These are phyloP conservation scores for Nemania serpens DNA, from an alignment of 2,329 filamentous ascomycete genomes.

Conservation along the genomic window DNA sequence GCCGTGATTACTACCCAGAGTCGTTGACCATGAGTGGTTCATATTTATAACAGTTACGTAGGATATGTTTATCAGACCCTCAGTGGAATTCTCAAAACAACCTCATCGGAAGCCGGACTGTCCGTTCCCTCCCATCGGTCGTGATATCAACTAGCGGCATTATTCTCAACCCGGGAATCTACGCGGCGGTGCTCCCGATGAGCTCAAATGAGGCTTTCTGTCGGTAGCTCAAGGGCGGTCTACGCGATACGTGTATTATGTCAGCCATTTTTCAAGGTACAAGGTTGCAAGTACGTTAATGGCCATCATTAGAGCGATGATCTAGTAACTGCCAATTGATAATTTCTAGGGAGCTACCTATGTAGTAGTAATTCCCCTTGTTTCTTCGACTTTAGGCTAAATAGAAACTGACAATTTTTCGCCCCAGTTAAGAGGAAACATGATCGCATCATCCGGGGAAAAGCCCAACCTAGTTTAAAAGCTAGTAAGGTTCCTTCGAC, in stretches of 20 bases:
- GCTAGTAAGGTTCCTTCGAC: background rate
- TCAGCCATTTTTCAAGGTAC: background rate
- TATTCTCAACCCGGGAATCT: background rate
- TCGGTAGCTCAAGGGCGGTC: background rate
- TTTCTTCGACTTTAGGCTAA: constrained; percentile 12
- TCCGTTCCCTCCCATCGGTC: background rate
- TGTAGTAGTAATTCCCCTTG: too few relatives aligned
- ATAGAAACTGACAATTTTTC: constrained; percentile 2
- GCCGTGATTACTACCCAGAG: background rate
- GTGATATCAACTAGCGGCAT: background rate
- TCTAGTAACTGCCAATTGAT: background rate
- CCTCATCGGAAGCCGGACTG: background rate
- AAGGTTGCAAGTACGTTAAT: background rate
- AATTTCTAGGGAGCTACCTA: background rate
- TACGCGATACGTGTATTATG: too few relatives aligned
- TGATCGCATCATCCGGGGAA: constrained; percentile 2
- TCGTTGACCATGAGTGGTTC: background rate
- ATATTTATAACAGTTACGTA: too few relatives aligned
- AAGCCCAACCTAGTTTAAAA: background rate
- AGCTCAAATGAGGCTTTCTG: background rate
- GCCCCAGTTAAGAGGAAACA: constrained; percentile 2
- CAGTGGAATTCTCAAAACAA: background rate
- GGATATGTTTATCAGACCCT: background rate
- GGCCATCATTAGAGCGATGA: background rate
- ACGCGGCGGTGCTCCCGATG: background rate